A percentile compares a stretch with the other conserved stretches of the same genome.
phyloP scores from a whole-genome alignment of 345 rosid genomes.

The Arabidopsis arenosa region DNA sequence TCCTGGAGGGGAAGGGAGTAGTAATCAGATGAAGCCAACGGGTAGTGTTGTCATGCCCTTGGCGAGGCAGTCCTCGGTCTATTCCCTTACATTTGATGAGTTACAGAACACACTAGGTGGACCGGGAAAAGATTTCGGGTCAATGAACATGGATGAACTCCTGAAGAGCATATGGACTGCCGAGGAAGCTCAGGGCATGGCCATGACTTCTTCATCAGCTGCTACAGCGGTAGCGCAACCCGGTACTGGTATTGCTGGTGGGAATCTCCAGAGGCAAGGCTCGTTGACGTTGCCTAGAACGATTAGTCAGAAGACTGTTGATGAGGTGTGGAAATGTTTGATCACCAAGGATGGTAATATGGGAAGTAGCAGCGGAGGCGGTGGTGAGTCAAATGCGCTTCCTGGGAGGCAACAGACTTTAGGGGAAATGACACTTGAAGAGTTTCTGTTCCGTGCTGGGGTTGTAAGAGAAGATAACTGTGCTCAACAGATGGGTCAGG shows the following conservation, averaged over 20 bases:
- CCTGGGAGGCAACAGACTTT: constrained; percentile 68
- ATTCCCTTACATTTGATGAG: constrained; percentile 86
- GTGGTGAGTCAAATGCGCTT: constrained; percentile 45
- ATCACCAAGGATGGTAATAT: constrained; percentile 58
- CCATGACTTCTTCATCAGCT: constrained; percentile 46
- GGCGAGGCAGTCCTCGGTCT: constrained; percentile 77
- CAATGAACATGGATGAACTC: constrained; percentile 98
- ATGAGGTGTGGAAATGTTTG: constrained; percentile 89
- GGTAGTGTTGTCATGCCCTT: constrained; percentile 48
- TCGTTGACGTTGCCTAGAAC: constrained; percentile 93
- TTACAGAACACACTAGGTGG: constrained; percentile 80
- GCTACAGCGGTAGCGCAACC: constrained; percentile 32
- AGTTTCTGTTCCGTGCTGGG: constrained; percentile 83
- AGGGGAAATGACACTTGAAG: constrained; percentile 93
- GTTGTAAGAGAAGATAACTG: constrained; percentile 76
- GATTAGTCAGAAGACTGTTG: constrained; percentile 92
- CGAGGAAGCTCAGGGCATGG: constrained; percentile 76
- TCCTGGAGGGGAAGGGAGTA: constrained; percentile 49
- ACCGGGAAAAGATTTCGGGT: constrained; percentile 85
- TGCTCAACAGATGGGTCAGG: constrained; percentile 49
- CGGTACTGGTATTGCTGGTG: constrained; percentile 50
- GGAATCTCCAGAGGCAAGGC: constrained; percentile 86
- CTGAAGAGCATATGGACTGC: constrained; percentile 88
- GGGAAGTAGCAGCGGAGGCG: constrained; percentile 47
- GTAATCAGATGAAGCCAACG: constrained; percentile 44